phyloP scores from a whole-genome alignment of 139 green algal genomes.

The Gonium pectorale region DNA sequence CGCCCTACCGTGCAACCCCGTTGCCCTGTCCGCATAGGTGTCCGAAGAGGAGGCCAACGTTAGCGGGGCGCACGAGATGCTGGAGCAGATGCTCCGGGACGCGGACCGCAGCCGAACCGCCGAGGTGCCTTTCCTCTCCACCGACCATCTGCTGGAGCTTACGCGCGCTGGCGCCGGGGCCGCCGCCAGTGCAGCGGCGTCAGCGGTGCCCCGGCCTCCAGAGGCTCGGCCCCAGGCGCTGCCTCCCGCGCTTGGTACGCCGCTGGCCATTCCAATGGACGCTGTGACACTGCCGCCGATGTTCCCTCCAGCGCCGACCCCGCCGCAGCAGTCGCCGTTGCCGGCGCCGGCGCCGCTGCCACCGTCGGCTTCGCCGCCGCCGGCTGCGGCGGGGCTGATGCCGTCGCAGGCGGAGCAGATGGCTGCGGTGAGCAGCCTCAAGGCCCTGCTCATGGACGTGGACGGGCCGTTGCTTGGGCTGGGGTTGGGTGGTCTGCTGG shows the following conservation, averaged over 20 bases:
- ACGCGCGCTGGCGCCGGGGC: not conserved
- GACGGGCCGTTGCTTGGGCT: not conserved
- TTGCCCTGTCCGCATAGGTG: too few relatives aligned
- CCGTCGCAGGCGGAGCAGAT: not conserved
- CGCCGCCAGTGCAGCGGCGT: not conserved
- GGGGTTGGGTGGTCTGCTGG: too few relatives aligned
- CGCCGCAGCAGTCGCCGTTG: not conserved
- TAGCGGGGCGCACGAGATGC: not conserved
- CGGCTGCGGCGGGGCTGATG: too few relatives aligned
- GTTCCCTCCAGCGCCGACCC: too few relatives aligned
- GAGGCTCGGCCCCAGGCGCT: too few relatives aligned
- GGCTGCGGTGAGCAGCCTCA: constrained; percentile 21
- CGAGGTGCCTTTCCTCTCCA: not conserved
- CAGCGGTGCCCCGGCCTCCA: too few relatives aligned
- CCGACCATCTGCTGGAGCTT: not conserved
- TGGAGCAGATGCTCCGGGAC: not conserved
- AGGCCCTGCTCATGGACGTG: constrained; percentile 2
- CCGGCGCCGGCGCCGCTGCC: not conserved
- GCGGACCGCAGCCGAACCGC: not conserved
- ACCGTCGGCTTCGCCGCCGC: not conserved
- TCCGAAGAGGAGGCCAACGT: constrained; percentile 8
- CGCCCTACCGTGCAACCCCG: too few relatives aligned
- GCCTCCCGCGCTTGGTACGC: too few relatives aligned
- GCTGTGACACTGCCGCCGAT: too few relatives aligned
- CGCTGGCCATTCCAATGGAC: too few relatives aligned